A percentile compares a stretch with the other conserved stretches of the same genome.
phyloP scores from a whole-genome alignment of 2,329 filamentous ascomycete genomes.

The Talaromyces sp. region DNA sequence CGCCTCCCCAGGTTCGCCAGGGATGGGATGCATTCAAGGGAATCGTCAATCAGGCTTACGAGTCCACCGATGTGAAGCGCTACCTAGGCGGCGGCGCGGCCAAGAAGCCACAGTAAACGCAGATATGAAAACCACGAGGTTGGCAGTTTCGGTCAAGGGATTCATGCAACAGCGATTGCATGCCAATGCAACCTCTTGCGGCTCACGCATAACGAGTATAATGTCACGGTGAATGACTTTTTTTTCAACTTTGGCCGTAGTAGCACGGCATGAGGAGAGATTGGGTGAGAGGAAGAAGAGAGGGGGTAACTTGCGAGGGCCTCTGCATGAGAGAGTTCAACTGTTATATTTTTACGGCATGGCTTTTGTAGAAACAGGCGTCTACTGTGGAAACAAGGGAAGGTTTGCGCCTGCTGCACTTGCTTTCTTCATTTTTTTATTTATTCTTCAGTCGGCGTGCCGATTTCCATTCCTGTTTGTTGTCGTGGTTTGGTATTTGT shows the following conservation, averaged over 20 bases:
- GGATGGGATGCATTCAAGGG: conserved; percentile 77
- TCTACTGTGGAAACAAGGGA: not conserved
- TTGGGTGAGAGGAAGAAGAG: not conserved
- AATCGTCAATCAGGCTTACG: conserved; percentile 65
- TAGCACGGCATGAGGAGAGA: not conserved
- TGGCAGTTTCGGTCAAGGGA: not conserved
- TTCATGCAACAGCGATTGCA: not conserved
- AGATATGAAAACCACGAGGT: not conserved
- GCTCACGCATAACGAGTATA: conserved; percentile 10
- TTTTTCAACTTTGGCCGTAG: not conserved
- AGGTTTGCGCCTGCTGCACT: not conserved
- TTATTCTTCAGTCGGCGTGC: not conserved
- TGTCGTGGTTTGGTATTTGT: not conserved
- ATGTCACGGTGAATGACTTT: conserved; percentile 5
- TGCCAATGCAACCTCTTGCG: not conserved
- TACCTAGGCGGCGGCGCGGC: conserved; percentile 49
- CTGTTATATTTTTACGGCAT: not conserved
- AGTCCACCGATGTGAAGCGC: conserved; percentile 70
- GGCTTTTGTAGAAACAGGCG: not conserved
- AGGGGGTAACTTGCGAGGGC: not conserved
- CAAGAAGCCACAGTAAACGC: conserved; percentile 45
- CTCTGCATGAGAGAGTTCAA: not conserved
- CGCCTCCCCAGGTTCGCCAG: conserved; percentile 71
- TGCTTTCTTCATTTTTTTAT: not conserved
- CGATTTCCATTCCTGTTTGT: not conserved